A percentile compares a stretch with the other conserved stretches of the same genome.
phyloP scores from a whole-genome alignment of 2,329 filamentous ascomycete genomes.

The Cylindrodendrum hubeiense region DNA sequence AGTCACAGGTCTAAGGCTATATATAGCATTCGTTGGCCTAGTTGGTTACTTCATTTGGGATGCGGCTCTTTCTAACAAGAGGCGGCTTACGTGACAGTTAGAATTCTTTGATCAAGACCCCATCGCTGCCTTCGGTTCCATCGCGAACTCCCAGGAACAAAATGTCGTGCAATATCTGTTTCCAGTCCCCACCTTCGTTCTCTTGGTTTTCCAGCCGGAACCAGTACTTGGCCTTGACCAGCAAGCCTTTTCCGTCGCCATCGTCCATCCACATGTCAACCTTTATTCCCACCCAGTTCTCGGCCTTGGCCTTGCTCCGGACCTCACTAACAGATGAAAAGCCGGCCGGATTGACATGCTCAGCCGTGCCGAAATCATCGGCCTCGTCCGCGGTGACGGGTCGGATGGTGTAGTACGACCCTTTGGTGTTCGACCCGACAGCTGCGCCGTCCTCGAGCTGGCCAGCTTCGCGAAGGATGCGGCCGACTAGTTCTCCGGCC shows the following conservation, averaged over 20 bases:
- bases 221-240: constrained; percentile 49
- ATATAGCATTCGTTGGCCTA: no score
- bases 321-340: constrained; percentile 24
- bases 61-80: no score
- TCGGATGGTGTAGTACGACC: constrained; percentile 13
- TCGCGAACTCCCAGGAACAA: constrained; percentile 21
- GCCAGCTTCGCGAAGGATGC: constrained; percentile 23
- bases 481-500: constrained; percentile 8
- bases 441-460: neutral
- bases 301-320: constrained; percentile 24
- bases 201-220: constrained; percentile 38
- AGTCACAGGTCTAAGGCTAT: no score
- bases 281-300: constrained; percentile 45
- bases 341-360: constrained; percentile 26
- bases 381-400: constrained; percentile 9
- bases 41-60: no score
- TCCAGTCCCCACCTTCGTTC: constrained; percentile 19
- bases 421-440: neutral
- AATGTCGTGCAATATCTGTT: constrained; percentile 38
- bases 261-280: constrained; percentile 45
- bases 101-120: neutral
- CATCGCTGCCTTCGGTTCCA: constrained; percentile 14
- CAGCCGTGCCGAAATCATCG: constrained; percentile 23
- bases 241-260: constrained; percentile 4
- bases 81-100: no score